Conservation (phyloP, 306 rosid genomes). For the Cicer yamashitae region DNA sequence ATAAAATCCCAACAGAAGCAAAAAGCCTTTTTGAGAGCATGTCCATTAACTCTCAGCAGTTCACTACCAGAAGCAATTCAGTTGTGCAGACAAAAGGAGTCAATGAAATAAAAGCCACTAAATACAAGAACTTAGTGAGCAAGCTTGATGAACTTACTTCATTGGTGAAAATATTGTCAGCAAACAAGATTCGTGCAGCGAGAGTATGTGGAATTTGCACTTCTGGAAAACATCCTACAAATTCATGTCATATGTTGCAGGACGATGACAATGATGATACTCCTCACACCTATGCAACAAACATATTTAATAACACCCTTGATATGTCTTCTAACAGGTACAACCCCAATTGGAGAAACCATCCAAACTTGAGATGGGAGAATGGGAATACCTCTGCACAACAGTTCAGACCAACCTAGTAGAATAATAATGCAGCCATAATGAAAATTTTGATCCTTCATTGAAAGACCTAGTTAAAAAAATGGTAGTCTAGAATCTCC, state of each 20-base stretch:
- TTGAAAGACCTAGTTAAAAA: background rate
- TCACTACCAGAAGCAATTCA: background rate
- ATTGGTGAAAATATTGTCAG: background rate
- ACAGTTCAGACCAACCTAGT: no score
- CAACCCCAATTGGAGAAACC: background rate
- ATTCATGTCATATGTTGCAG: background rate
- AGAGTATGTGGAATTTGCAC: background rate
- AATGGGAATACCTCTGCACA: background rate
- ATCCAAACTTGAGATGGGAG: background rate
- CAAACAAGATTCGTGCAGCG: background rate
- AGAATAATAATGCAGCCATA: no score
- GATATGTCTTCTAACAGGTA: background rate
- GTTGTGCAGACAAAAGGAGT: background rate
- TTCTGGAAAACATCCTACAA: background rate
- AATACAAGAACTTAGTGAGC: background rate
- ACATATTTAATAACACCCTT: background rate
- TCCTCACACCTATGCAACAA: background rate
- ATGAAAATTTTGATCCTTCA: background rate
- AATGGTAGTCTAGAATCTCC: no score
- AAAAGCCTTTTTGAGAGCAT: no score
- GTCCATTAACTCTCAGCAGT: no score
- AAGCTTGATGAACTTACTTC: background rate
- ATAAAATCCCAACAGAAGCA: no score
- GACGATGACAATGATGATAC: background rate
- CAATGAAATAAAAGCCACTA: background rate